A percentile compares a stretch with the other conserved stretches of the same genome.
Evolutionary conservation across 2,329 filamentous ascomycete genomes (phyloP).

Genomic region (Calonectria leucothoes): DNA sequence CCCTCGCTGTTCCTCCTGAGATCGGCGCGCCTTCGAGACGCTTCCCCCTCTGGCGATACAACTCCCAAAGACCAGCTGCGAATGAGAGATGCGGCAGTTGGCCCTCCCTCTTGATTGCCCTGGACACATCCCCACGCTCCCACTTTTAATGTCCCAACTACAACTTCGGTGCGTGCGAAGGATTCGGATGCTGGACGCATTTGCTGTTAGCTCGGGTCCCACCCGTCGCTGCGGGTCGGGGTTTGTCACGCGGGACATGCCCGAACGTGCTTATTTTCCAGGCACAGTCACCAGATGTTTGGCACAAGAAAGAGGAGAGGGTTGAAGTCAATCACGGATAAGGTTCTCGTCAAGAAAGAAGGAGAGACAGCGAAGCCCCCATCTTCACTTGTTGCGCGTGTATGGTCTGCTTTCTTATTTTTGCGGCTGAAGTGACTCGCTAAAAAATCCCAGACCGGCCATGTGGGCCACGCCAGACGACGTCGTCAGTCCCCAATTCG

Average conservation of each 20-base stretch:
- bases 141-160: not conserved
- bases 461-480: not conserved
- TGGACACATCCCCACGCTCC: not conserved
- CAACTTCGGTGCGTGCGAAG: not conserved
- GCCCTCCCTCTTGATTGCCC: not conserved
- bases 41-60: not conserved
- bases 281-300: not conserved
- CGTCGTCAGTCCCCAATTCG: not conserved
- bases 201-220: not conserved
- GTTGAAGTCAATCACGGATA: rapidly evolving
- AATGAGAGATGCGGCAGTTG: not conserved
- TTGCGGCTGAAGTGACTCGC: not conserved
- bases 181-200: not conserved
- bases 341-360: not conserved
- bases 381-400: not conserved
- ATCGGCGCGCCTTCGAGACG: not conserved
- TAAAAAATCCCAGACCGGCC: not conserved
- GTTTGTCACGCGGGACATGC: not conserved
- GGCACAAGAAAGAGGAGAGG: too few species aligned
- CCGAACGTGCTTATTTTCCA: too few species aligned
- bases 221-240: not conserved
- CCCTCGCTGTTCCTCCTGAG: not conserved
- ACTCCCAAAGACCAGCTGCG: not conserved
- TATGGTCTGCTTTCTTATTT: not conserved
- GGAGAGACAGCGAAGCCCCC: not conserved